Evolutionary conservation across 106 monocot genomes (phyloP).

Genomic region (Allium cepa): DNA sequence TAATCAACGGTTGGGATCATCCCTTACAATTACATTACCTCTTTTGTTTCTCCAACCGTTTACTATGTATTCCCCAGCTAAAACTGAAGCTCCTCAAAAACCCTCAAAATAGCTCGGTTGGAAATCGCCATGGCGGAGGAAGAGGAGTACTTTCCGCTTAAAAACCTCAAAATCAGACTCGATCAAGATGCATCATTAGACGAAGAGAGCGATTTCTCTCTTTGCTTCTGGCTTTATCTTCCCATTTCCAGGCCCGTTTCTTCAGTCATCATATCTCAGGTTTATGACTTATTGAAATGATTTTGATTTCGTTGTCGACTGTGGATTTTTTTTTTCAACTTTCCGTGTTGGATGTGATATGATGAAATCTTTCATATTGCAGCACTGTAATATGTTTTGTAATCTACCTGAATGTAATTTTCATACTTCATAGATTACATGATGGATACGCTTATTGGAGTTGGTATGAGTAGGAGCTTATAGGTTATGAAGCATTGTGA

Average conservation of each 20-base stretch:
- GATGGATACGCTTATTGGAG: too few relatives aligned
- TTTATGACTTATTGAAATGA: slow-evolving; percentile 1
- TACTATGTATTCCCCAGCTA: too few relatives aligned
- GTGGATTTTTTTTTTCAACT: neutral
- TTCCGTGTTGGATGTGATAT: neutral
- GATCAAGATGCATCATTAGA: slow-evolving; percentile 17
- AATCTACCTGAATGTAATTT: too few relatives aligned
- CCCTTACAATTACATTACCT: too few relatives aligned
- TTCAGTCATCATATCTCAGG: slow-evolving; percentile 58
- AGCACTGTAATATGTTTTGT: too few relatives aligned
- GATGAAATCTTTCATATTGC: neutral
- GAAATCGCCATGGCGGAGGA: slow-evolving; percentile 4
- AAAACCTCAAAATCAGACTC: slow-evolving; percentile 30
- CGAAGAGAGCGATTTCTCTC: slow-evolving; percentile 34
- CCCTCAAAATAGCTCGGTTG: neutral
- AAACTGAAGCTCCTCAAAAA: neutral
- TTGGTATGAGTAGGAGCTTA: too few relatives aligned
- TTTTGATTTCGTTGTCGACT: too few relatives aligned
- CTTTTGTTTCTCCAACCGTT: too few relatives aligned
- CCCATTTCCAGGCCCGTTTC: slow-evolving; percentile 36
- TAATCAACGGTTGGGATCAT: too few relatives aligned
- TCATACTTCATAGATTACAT: too few relatives aligned
- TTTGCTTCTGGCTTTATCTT: slow-evolving; percentile 75
- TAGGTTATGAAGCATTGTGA: too few relatives aligned
- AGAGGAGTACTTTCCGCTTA: slow-evolving; percentile 9